phyloP scores from a whole-genome alignment of 495 filamentous ascomycete species.

The Neurospora africana region DNA sequence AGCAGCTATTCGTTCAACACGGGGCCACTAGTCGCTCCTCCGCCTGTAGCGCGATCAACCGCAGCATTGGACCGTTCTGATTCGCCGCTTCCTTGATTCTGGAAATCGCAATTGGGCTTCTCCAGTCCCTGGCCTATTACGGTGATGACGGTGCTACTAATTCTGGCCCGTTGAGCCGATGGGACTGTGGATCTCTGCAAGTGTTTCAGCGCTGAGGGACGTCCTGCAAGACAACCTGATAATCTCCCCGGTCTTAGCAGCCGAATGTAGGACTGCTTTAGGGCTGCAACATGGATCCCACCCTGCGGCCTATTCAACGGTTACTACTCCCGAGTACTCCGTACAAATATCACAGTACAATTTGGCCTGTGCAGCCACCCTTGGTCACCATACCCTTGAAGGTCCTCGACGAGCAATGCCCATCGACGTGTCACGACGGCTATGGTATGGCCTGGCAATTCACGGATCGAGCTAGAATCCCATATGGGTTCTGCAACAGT shows the following conservation, averaged over 20 bases:
- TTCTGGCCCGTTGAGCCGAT: not conserved
- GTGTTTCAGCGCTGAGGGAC: not conserved
- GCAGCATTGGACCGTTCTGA: not conserved
- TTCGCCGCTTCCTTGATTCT: not conserved
- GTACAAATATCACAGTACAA: not conserved
- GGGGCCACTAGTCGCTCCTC: not conserved
- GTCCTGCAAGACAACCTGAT: not conserved
- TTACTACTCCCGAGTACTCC: not conserved
- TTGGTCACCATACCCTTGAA: not conserved
- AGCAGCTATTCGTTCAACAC: not conserved
- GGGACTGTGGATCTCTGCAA: not conserved
- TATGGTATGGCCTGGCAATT: not conserved
- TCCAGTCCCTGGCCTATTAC: not conserved
- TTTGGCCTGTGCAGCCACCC: not conserved
- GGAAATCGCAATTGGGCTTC: not conserved
- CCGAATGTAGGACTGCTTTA: not conserved
- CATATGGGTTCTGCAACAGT: not conserved
- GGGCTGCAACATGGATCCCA: not conserved
- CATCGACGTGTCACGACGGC: not conserved
- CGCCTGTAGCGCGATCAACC: not conserved
- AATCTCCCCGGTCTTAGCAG: not conserved
- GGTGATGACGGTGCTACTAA: not conserved
- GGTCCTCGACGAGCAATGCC: not conserved
- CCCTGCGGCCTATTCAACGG: not conserved
- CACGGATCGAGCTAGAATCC: not conserved